Evolutionary conservation across 805 yeast species (phyloP).

Genomic region (Candida sithepensis): DNA sequence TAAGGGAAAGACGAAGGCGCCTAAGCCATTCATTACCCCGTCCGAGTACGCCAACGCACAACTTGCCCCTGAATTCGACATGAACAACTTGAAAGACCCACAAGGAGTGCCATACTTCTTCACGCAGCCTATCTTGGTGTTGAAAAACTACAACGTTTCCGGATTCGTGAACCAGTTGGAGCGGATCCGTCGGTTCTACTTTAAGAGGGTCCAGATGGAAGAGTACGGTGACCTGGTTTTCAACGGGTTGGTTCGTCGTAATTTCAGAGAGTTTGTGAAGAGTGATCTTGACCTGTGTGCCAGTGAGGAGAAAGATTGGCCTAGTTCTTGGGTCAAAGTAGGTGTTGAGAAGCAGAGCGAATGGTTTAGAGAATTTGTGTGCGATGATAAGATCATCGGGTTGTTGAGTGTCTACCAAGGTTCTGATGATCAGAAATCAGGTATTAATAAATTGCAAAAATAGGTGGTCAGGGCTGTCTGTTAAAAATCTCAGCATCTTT

Average conservation of each 20-base stretch:
- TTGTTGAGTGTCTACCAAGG: slow-evolving; percentile 45
- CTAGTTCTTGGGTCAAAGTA: slow-evolving; percentile 71
- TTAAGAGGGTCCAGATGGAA: slow-evolving; percentile 50
- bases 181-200: slow-evolving; percentile 75
- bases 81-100: slow-evolving; percentile 31
- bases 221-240: slow-evolving; percentile 26
- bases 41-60: slow-evolving; percentile 50
- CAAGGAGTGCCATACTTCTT: slow-evolving; percentile 54
- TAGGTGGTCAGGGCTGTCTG: too few relatives aligned
- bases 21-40: slow-evolving; percentile 60
- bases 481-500: too few relatives aligned
- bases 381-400: slow-evolving; percentile 63
- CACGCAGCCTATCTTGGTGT: slow-evolving; percentile 74
- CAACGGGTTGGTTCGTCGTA: slow-evolving; percentile 32
- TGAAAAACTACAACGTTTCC: slow-evolving; percentile 70
- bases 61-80: slow-evolving; percentile 60
- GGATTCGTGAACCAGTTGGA: slow-evolving; percentile 78
- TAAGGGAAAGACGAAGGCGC: slow-evolving; percentile 37
- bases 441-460: too few relatives aligned
- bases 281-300: slow-evolving; percentile 39
- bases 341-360: slow-evolving; percentile 77
- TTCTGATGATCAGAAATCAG: not conserved
- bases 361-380: slow-evolving; percentile 75
- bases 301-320: slow-evolving; percentile 86
- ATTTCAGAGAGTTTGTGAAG: slow-evolving; percentile 50